Base-by-base conservation (phyloP, 2,329 filamentous ascomycete species). In the Ascomycota sp. region DNA sequence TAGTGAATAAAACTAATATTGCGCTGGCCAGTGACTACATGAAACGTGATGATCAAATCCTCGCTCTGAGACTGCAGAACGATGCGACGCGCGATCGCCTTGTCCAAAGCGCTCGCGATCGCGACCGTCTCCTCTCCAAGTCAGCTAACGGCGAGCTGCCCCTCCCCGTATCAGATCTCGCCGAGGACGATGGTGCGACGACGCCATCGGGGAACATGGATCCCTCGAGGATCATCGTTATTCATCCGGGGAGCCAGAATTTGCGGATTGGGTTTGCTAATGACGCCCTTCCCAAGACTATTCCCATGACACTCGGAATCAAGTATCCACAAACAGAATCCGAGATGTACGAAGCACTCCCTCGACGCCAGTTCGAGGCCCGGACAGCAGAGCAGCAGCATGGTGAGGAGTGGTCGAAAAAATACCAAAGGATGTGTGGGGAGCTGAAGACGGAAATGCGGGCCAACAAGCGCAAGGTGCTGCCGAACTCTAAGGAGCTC, bases 401-500 rank as follows among this genome's bases (percentile, higher is more conserved):
- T 51, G 86, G 83, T 33, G 74, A 91, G 46, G 84, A 93, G 49
- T 73, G 63, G 66, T 58, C 64, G 31, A 73, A 72, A 50, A 73
- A 68, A 48, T 95, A 84, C 55, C 71, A 71, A 36, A 76, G 76
- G 47, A 78, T 89, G 76, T 80, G 72, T 38, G 72, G 74, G 35
- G 84, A 93, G 31, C 69, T 98, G 39, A 92, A 92, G 56, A 59
- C 76, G 2, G 78, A 82, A 34, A 92, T 95, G 80, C 75, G 86
- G 39, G 70, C 73, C 43, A 92, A 92, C 57, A 95, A 95, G 63
- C 75, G 82, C 49, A 79, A 92, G 51, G 84, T 93, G 11, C 58
- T 95, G 33, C 89, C 89, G n/a, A 95, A 95, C 50, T 93, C 84
- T 0, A 92, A 92, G 53, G 89, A 98, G 48, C 63, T 93, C 37